Base-by-base conservation (phyloP, 306 rosid species). In the Adenanthera pavonina region DNA sequence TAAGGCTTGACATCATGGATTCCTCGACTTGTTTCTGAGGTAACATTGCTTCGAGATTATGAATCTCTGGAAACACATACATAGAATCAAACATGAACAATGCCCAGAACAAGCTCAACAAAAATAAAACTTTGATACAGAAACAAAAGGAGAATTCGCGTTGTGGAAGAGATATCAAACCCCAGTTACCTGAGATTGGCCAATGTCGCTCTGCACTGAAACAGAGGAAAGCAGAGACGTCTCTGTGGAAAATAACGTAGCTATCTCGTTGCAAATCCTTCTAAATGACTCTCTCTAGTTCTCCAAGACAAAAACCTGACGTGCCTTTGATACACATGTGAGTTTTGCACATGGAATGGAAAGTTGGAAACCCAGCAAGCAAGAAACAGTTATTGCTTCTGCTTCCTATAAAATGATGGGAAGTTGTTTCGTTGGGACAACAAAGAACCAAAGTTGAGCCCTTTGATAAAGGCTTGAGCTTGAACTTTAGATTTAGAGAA, bases 11-110 rank as follows among this genome's bases (percentile, higher is more conserved):
- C 71, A 88, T 87, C 71, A 87, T 90, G 72, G 89, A 90, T 68
- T 89, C 94, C 84, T 92, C 97, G 5, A 75, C 89, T 84, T 89
- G 92, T 76, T 88, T 91, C 84, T 81, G 87, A 19, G 87, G 81
- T 15, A 54, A 61, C 96, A 93, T 93, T 82, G 66, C 62, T 81
- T 25, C 46, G 44, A 80, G 56, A 69, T 11, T 19, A 62, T 67
- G 53, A 67, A 35, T 68, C 66, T 81, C 87, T 81, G 88, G 17
- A 35, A 68, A 59, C 33, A 35, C 33, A 61, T 17, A 6, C 75
- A 77, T 51, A 74, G 30, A 56, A 64, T 25, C 43, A 62, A 16
- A 46, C 20, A 84, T 59, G 44, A 40, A 61, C 64, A 43, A 75
- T 33, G 41, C 19, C 47, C 61, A 80, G 15, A 36, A 49, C n/a